Base-by-base conservation (phyloP, 495 filamentous ascomycete species). In the Penicillium cataractarum region DNA sequence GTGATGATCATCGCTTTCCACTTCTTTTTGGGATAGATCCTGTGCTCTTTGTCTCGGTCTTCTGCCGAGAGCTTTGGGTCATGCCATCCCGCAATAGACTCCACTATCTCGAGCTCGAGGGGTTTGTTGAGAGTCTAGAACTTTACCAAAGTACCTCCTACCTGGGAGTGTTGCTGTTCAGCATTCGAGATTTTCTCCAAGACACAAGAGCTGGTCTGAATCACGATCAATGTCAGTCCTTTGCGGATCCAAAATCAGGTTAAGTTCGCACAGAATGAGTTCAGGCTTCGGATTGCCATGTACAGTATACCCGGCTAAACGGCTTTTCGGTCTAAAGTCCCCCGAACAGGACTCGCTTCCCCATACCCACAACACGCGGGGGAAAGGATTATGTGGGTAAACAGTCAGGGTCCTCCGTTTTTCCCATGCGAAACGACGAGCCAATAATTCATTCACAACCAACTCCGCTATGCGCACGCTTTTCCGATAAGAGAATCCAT, bases 301-400 rank as follows among this genome's bases (percentile, higher is more conserved):
- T 4, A 17, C n/a, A 5, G 17, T 7, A 19, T 15, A 4, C 6
- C 40, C n/a, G n/a, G 40, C 12, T 17, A 31, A 32, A n/a, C n/a
- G 49, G 49, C 13, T 13, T 52, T 26, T 66, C 60, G 64, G 64
- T 15, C 42, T 44, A 29, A 63, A 39, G 51, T 60, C 37, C 42
- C 52, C 65, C 65, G 65, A 66, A 19, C 27, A 9, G 40, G 35
- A 29, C 44, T n/a, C 26, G 24, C 57, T 58, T 55, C 65, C 57
- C 65, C 65, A 48, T 49, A 54, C 42, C 61, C 39, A 24, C 42
- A 24, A 46, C 42, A 10, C 42, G 21, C 42, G 42, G 21, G 42
- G 21, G 42, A 5, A 15, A 9, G 21, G 42, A 21, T 22, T 22
- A 46, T 46, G 17, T 15, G 42, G 42, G 42, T 46, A 46, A 46